Evolutionary conservation across 2,329 filamentous ascomycete genomes (phyloP), one percentile per base, ranked within the genome.

Genomic region (Aspergillus texensis): DNA sequence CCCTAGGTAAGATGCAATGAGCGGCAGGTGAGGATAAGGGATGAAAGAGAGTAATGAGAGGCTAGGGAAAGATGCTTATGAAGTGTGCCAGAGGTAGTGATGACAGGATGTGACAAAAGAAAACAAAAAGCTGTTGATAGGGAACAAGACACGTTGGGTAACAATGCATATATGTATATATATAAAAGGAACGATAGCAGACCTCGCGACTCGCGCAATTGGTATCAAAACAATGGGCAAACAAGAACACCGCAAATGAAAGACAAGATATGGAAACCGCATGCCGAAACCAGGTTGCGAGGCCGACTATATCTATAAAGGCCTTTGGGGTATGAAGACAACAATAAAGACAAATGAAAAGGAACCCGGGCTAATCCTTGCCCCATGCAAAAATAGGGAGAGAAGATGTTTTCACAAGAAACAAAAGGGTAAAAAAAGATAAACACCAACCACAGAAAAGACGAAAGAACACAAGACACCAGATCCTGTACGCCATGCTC

Each of bases 311-410:
- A 73, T 77, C 74, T 78, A 76, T 76, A 76, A 73, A 68, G 72
- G 72, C 76, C 72, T 76, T 71, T 65, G 72, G 75, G 75, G 76
- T 78, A 79, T 78, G 76, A 76, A 72, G 67, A 70, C 61, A 63
- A 39, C 52, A 36, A 32, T 28, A 72, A 65, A 63, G 63, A 72
- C 68, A 67, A 69, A 69, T 65, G 64, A 64, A 68, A 65, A 64
- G 60, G 61, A 68, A 58, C 62, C 64, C 62, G 65, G 69, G 65
- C 66, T 60, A 64, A 65, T 60, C 66, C 63, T 65, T 68, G 68
- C 67, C 68, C 69, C 65, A 65, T 68, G 64, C 65, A 67, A 57
- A 64, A 65, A 63, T 58, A 58, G 57, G 57, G 59, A 67, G 64
- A 67, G 53, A 58, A 54, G 52, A 55, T 55, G 52, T 36, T 39